phyloP scores from a whole-genome alignment of 352 stramenopile genomes.

The Phytophthora foliorum region DNA sequence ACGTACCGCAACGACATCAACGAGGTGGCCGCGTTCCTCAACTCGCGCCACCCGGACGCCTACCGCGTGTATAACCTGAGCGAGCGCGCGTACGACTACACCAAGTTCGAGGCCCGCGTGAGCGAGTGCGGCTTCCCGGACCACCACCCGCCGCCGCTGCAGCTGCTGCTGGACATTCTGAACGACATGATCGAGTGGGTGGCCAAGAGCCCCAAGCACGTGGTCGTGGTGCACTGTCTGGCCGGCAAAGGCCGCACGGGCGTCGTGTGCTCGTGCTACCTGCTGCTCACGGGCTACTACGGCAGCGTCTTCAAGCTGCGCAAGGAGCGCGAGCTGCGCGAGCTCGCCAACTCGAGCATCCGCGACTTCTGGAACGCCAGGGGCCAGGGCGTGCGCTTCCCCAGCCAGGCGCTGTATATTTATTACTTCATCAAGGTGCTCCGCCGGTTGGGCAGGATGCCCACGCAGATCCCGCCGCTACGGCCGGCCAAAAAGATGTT shows the following conservation, averaged over 20 bases:
- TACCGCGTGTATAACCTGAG: conserved; percentile 90
- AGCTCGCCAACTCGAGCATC: conserved; percentile 75
- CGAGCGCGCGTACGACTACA: conserved; percentile 83
- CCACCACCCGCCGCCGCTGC: conserved; percentile 82
- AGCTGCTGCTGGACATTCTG: conserved; percentile 85
- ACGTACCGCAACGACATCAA: conserved; percentile 90
- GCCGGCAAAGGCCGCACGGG: conserved; percentile 85
- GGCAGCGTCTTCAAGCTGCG: conserved; percentile 72
- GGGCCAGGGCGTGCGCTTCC: conserved; percentile 85
- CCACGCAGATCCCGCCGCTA: conserved; percentile 65
- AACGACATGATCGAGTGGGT: conserved; percentile 89
- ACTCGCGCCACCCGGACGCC: conserved; percentile 66
- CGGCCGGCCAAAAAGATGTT: conserved; percentile 70
- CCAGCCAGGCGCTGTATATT: conserved; percentile 88
- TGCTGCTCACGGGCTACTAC: conserved; percentile 82
- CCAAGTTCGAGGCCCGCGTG: conserved; percentile 78
- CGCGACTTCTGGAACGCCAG: conserved; percentile 81
- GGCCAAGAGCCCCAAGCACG: conserved; percentile 67
- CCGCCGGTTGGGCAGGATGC: conserved; percentile 51
- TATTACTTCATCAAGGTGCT: conserved; percentile 90
- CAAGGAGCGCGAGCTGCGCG: conserved; percentile 70
- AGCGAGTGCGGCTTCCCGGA: conserved; percentile 84
- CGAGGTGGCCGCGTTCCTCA: conserved; percentile 76
- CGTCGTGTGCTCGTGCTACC: conserved; percentile 85
- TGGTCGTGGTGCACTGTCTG: conserved; percentile 85